Conservation (phyloP, 805 yeast genomes). For the Candida mattraensis region DNA sequence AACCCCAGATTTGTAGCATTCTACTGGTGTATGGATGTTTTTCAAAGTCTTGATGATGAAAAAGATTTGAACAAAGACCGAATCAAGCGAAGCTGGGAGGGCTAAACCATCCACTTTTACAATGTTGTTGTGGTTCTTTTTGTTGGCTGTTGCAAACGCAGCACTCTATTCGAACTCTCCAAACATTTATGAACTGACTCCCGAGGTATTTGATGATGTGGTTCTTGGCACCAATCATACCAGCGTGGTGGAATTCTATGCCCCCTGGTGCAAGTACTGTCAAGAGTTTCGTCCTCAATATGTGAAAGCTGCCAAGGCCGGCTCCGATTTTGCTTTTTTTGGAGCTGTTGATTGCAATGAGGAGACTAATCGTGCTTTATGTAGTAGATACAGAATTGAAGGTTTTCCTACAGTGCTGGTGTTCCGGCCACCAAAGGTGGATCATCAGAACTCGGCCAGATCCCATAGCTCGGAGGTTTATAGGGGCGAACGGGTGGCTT, state of each 20-base stretch:
- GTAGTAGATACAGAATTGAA: conserved; percentile 60
- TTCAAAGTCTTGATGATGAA: too few species aligned
- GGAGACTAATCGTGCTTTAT: conserved; percentile 62
- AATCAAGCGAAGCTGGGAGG: too few species aligned
- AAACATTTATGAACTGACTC: conserved; percentile 27
- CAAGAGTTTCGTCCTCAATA: conserved; percentile 64
- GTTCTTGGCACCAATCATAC: conserved; percentile 73
- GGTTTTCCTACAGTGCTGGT: conserved; percentile 86
- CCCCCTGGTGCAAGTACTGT: conserved; percentile 99
- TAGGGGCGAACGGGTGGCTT: conserved; percentile 58
- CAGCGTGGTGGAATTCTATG: conserved; percentile 83
- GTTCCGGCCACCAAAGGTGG: conserved; percentile 76
- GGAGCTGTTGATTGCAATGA: conserved; percentile 89
- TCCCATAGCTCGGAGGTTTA: conserved; percentile 58
- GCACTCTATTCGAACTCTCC: conserved; percentile 27
- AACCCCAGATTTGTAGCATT: too few species aligned
- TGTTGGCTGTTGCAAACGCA: conserved; percentile 7
- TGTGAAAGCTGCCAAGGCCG: conserved; percentile 58
- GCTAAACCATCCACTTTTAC: not conserved
- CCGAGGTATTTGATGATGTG: conserved; percentile 58
- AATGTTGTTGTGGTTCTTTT: conserved; percentile 4
- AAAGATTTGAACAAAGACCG: conserved; percentile 1
- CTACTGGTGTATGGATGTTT: too few species aligned
- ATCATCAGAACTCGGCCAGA: conserved; percentile 14
- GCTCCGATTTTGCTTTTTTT: conserved; percentile 58